Evolutionary conservation across 345 rosid genomes (phyloP).

Genomic region (Psidium friedrichsthalianum): DNA sequence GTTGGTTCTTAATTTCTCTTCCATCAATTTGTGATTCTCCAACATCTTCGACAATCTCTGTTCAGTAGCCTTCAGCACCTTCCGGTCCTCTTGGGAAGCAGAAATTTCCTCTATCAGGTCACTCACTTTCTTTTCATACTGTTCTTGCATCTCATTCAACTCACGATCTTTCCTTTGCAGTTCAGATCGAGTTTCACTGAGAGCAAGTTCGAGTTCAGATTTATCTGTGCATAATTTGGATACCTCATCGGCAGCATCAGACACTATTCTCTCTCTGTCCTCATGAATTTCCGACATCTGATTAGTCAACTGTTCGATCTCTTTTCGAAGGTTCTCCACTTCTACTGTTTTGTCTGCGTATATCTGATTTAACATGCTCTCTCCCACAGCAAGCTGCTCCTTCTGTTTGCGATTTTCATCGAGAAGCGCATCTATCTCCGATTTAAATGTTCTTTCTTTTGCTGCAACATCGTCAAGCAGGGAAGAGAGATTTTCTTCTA

Average conservation of each 20-base stretch:
- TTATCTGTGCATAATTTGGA: slow-evolving; percentile 15
- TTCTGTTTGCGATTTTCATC: slow-evolving; percentile 23
- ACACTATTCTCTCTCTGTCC: slow-evolving; percentile 24
- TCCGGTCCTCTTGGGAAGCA: slow-evolving; percentile 18
- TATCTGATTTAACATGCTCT: slow-evolving; percentile 18
- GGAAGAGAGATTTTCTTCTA: slow-evolving; percentile 28
- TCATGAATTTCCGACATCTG: slow-evolving; percentile 7
- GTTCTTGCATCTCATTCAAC: slow-evolving; percentile 6
- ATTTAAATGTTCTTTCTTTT: slow-evolving; percentile 22
- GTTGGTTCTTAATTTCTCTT: slow-evolving; percentile 28
- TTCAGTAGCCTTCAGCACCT: slow-evolving; percentile 16
- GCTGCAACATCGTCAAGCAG: slow-evolving; percentile 24
- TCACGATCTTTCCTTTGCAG: slow-evolving; percentile 9
- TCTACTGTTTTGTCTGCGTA: slow-evolving; percentile 15
- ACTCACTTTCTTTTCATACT: slow-evolving; percentile 11
- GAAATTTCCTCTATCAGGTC: slow-evolving; percentile 25
- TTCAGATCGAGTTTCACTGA: slow-evolving; percentile 3
- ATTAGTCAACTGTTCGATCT: slow-evolving; percentile 10
- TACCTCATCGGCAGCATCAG: slow-evolving; percentile 9
- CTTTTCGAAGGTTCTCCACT: slow-evolving; percentile 27
- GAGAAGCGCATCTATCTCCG: slow-evolving; percentile 20
- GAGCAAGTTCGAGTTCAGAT: slow-evolving; percentile 14
- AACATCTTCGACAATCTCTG: slow-evolving; percentile 16
- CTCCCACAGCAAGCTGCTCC: slow-evolving; percentile 16
- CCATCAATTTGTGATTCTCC: slow-evolving; percentile 22